A percentile compares a stretch with the other conserved stretches of the same genome.
phyloP scores from a whole-genome alignment of 441 rosid genomes.

The Brassica hybrid region DNA sequence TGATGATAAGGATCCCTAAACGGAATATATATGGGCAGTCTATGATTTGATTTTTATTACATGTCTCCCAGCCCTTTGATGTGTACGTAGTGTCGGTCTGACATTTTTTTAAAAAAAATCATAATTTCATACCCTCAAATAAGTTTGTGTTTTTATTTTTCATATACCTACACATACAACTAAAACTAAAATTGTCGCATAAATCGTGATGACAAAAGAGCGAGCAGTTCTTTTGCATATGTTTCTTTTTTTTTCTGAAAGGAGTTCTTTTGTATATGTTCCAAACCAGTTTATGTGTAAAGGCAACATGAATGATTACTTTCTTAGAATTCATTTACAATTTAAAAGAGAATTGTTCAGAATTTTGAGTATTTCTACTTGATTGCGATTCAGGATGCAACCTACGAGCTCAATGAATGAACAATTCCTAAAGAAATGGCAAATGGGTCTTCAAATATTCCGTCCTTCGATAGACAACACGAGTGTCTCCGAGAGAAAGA shows the following conservation, averaged over 20 bases:
- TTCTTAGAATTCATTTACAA: not conserved
- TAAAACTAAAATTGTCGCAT: not conserved
- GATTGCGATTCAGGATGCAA: constrained; percentile 52
- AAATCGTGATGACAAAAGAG: not conserved
- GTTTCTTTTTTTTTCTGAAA: too few species aligned
- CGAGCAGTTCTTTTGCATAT: not conserved
- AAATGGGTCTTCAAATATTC: constrained; percentile 56
- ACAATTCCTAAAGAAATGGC: constrained; percentile 84
- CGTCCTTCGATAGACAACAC: constrained; percentile 49
- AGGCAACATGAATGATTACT: not conserved
- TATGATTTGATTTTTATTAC: constrained; percentile 22
- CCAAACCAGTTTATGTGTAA: not conserved
- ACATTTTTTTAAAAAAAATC: not conserved
- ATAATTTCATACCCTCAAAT: not conserved
- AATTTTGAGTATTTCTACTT: constrained; percentile 1
- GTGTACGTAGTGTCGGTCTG: not conserved
- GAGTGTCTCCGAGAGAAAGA: constrained; percentile 63
- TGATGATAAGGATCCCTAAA: constrained; percentile 29
- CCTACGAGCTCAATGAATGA: constrained; percentile 55
- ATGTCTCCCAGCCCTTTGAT: constrained; percentile 3
- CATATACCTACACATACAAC: not conserved
- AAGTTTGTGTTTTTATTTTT: not conserved
- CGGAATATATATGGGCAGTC: not conserved
- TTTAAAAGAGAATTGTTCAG: not conserved
- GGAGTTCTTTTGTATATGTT: too few species aligned